Evolutionary conservation across 2,329 filamentous ascomycete genomes (phyloP), one percentile per base, ranked within the genome.

Genomic region (Trichophyton simii): DNA sequence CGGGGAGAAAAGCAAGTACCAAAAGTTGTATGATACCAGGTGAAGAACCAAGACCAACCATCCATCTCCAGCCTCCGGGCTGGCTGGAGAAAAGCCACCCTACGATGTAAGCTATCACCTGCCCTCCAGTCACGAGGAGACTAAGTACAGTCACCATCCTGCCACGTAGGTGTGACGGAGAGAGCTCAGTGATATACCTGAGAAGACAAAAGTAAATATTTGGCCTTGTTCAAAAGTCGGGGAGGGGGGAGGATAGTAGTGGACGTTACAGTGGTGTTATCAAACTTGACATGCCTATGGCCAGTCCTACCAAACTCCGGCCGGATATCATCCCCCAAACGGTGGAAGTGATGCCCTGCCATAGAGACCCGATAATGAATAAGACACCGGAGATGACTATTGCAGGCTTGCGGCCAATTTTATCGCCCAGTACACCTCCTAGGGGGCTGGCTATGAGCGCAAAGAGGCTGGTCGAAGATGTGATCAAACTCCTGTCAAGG

Each of bases 101-200:
- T 5, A 91, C 76, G 1, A 95, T 71, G 72, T 96, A 96, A 1
- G 92, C 91, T 20, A 95, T 82, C 1, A 96, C 88, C 74, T 96
- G 91, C 0, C 92, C 92, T 9, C 88, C 78, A 0, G 91, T 96
- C 61, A 96, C 87, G 67, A 95, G 91, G 22, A 96, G 76, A 28
- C 87, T 84, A 63, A 89, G 86, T 61, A 94, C 82, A 0, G 90
- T 95, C 3, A 96, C 87, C 46, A 97, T 77, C 46, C 88, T 78
- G 13, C 92, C 92, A 60, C 92, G 79, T 63, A 88, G 83, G 22
- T 83, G 80, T 1, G 88, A 83, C 0, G 92, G 91, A 2, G 89
- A 85, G 11, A 96, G 78, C 73, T 97, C 92, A 7, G 88, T 87
- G 63, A 96, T 92, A 74, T 95, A 95, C 52, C 78, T 78, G 50